Percentiles rank a stretch among this genome's conserved stretches.
Conservation (phyloP, 2,329 filamentous ascomycete species). For the Stachybotrys echinatus region DNA sequence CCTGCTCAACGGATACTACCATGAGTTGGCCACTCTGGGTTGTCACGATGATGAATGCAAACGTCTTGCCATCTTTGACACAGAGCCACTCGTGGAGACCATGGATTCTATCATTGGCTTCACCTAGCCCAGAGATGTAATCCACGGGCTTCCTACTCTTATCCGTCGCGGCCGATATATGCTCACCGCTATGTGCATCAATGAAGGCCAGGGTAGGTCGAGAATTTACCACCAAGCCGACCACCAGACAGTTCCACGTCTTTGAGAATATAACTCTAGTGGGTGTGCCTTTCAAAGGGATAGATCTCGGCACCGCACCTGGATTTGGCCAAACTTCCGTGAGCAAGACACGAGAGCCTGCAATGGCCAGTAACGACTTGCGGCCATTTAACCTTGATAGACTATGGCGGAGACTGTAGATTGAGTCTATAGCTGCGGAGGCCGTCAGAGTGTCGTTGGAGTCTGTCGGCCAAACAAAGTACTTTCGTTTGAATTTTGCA, state of each 20-base stretch:
- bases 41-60: conserved; percentile 58
- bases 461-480: conserved; percentile 48
- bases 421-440: conserved; percentile 43
- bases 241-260: conserved; percentile 45
- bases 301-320: conserved; percentile 43
- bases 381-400: conserved; percentile 32
- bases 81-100: conserved; percentile 61
- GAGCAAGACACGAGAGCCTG: conserved; percentile 45
- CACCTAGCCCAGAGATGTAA: conserved; percentile 52
- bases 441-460: conserved; percentile 37
- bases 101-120: conserved; percentile 52
- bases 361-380: conserved; percentile 42
- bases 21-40: conserved; percentile 50
- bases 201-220: conserved; percentile 50
- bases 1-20: conserved; percentile 41
- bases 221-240: conserved; percentile 39
- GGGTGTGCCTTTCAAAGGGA: conserved; percentile 43
- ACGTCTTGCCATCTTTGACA: conserved; percentile 49
- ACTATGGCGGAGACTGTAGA: conserved; percentile 34
- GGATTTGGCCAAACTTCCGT: conserved; percentile 42
- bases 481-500: conserved; percentile 31
- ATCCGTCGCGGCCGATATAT: conserved; percentile 42
- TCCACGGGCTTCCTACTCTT: conserved; percentile 34
- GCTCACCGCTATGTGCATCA: conserved; percentile 47
- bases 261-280: conserved; percentile 50